A percentile compares a stretch with the other conserved stretches of the same genome.
Evolutionary conservation across 2,329 filamentous ascomycete genomes (phyloP).

Genomic region (Harringtonia lauricola): DNA sequence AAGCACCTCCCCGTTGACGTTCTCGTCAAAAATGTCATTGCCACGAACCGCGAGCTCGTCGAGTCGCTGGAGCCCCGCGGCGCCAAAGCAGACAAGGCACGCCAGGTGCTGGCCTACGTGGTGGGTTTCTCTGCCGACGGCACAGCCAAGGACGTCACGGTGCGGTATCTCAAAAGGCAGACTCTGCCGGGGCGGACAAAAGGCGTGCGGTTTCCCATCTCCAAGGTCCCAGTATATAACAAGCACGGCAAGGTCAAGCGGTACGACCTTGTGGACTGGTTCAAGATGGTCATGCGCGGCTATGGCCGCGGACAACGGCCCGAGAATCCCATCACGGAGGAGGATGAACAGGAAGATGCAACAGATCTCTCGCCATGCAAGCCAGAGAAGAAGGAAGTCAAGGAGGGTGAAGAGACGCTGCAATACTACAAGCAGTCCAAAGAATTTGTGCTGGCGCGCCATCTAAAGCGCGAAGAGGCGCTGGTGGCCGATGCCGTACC

Average conservation of each 20-base stretch:
- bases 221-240: slow-evolving; percentile 74
- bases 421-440: slow-evolving; percentile 81
- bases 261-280: slow-evolving; percentile 80
- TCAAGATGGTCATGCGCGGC: slow-evolving; percentile 58
- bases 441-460: slow-evolving; percentile 75
- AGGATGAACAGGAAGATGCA: slow-evolving; percentile 70
- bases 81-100: slow-evolving; percentile 69
- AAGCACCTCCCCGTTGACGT: slow-evolving; percentile 73
- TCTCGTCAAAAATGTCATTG: slow-evolving; percentile 56
- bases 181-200: slow-evolving; percentile 84
- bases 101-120: slow-evolving; percentile 84
- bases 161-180: slow-evolving; percentile 75
- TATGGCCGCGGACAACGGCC: slow-evolving; percentile 44
- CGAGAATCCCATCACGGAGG: slow-evolving; percentile 47
- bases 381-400: slow-evolving; percentile 60
- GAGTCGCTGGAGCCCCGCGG: slow-evolving; percentile 75
- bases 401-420: slow-evolving; percentile 69
- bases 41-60: slow-evolving; percentile 60
- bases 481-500: slow-evolving; percentile 56
- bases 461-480: slow-evolving; percentile 87
- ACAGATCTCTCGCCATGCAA: slow-evolving; percentile 65
- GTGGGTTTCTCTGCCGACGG: slow-evolving; percentile 74
- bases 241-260: slow-evolving; percentile 65
- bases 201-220: slow-evolving; percentile 63
- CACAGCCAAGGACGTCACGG: slow-evolving; percentile 88